phyloP scores from a whole-genome alignment of 1,139 yeast genomes.

The Suhomyces panamericanus region DNA sequence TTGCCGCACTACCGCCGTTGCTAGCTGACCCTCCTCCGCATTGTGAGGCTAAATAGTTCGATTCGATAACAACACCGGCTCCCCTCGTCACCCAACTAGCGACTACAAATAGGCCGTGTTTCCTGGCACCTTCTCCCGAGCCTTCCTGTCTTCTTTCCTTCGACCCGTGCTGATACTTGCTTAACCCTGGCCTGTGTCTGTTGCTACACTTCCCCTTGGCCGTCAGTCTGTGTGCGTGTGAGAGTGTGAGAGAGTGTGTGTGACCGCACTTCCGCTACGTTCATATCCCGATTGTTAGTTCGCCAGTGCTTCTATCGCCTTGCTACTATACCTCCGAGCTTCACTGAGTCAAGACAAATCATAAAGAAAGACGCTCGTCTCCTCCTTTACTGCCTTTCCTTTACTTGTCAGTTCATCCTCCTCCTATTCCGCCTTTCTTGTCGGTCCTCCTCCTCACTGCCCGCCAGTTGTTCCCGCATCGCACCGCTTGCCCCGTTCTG shows the following conservation, averaged over 20 bases:
- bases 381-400: too few species aligned
- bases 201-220: not conserved
- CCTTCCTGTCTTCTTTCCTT: not conserved
- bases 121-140: not conserved
- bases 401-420: too few species aligned
- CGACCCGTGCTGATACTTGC: too few species aligned
- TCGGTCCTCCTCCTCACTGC: not conserved
- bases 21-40: too few species aligned
- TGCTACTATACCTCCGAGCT: not conserved
- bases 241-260: too few species aligned
- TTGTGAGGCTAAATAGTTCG: too few species aligned
- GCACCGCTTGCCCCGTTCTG: not conserved
- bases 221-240: too few species aligned
- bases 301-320: constrained; percentile 5
- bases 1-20: too few species aligned
- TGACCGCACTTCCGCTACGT: not conserved
- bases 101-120: not conserved
- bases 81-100: not conserved
- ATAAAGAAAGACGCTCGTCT: too few species aligned
- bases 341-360: too few species aligned
- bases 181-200: too few species aligned
- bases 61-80: not conserved
- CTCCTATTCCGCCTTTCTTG: not conserved
- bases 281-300: not conserved
- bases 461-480: too few species aligned